Base-by-base conservation (phyloP, 345 rosid species). In the Arabis hirsuta region DNA sequence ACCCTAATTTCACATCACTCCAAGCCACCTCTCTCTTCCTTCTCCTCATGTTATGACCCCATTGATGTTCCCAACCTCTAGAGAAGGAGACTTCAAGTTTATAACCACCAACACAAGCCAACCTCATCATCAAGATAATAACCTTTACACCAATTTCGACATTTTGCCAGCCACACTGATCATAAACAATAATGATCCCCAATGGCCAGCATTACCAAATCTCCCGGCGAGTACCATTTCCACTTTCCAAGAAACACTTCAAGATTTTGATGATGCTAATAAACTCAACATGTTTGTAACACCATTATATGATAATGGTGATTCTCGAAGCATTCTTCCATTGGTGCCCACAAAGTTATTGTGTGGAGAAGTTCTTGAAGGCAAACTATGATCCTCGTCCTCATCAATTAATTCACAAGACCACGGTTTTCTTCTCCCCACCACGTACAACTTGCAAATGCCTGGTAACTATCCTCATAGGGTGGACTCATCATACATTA, bases 361-460 rank as follows among this genome's bases (percentile, higher is more conserved):
- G 11, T 83, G 82, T 29, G 90, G 69, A 55, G 55, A 88, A 67
- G 81, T 84, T 81, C 81, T 87, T 26, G 84, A 84, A 78, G 84
- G 79, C 13, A 67, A 76, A 70, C 54, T 63, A 32, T 22, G 64
- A 69, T 64, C 73, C 10, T 56, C 62, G 22, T 53, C 78, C 29
- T 68, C 74, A 3, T 59, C 69, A 61, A 11, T 36, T n/a, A n/a
- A n/a, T 29, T 34, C 79, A 27, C 70, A 61, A 75, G 74, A 62
- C 12, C 79, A 60, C 12, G 64, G 68, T 26, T 62, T 62, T 67
- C 29, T 50, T 64, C 26, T 73, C 64, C 91, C n/a, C n/a, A n/a
- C n/a, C n/a, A n/a, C n/a, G n/a, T n/a, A n/a, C n/a, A n/a, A n/a
- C n/a, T n/a, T n/a, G n/a, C n/a, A n/a, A n/a, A n/a, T n/a, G n/a